phyloP scores from a whole-genome alignment of 1,284 basidiomycete genomes.

The Ustilago loliicola region DNA sequence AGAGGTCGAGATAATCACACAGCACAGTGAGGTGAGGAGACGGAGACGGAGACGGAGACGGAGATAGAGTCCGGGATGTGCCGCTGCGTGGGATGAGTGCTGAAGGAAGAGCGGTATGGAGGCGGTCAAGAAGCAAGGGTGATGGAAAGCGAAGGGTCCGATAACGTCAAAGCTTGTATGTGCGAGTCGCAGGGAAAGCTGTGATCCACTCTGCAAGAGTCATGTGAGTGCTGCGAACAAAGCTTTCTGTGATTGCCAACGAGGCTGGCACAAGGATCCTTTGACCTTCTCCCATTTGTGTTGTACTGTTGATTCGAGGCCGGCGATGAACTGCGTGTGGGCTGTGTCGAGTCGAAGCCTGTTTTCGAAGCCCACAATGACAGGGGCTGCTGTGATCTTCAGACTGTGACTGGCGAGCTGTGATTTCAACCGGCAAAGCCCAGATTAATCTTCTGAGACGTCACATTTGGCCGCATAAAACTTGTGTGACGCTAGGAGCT shows the following conservation, averaged over 20 bases:
- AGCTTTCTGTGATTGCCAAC: slow-evolving; percentile 1
- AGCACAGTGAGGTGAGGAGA: neutral
- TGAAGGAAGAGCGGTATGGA: neutral
- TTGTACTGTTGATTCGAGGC: neutral
- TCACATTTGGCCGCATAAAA: slow-evolving; percentile 29
- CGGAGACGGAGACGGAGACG: neutral
- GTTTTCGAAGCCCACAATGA: too few species aligned
- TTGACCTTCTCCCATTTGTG: neutral
- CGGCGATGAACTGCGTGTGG: slow-evolving; percentile 5
- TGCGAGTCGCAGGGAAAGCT: neutral
- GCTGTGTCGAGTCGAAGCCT: slow-evolving; percentile 2
- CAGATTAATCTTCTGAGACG: neutral
- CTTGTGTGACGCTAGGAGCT: slow-evolving; percentile 6
- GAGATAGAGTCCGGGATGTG: neutral
- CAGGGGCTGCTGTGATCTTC: neutral
- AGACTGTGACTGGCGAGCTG: neutral
- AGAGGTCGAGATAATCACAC: neutral
- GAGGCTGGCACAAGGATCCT: neutral
- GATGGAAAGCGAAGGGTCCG: neutral
- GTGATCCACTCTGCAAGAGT: too few species aligned
- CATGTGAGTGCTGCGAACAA: too few species aligned
- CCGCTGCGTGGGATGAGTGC: neutral
- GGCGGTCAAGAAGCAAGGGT: neutral
- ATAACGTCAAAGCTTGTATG: neutral
- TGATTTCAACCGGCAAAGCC: neutral